Percentiles rank a stretch among this genome's conserved stretches.
phyloP scores from a whole-genome alignment of 2,329 filamentous ascomycete species.

The Pezicula carpinea region DNA sequence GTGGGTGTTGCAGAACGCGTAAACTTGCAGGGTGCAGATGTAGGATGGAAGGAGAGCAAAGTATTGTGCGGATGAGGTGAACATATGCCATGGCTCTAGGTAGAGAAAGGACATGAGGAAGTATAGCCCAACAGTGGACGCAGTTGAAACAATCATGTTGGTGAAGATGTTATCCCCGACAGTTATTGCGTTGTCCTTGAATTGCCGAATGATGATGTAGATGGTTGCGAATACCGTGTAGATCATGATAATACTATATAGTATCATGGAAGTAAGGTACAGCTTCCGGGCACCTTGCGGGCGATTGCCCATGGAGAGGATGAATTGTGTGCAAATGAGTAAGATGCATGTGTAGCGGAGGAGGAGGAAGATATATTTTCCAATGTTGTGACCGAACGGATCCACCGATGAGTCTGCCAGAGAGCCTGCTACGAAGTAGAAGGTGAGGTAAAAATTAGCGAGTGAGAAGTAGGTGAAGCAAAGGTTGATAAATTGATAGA shows the following conservation, averaged over 20 bases:
- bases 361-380: conserved; percentile 78
- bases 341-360: conserved; percentile 82
- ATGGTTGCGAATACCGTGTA: conserved; percentile 89
- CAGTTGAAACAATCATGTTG: conserved; percentile 86
- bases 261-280: conserved; percentile 81
- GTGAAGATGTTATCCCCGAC: conserved; percentile 90
- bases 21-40: conserved; percentile 96
- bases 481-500: conserved; percentile 90
- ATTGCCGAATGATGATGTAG: conserved; percentile 83
- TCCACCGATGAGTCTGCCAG: conserved; percentile 75
- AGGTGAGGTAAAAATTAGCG: conserved; percentile 97
- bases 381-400: conserved; percentile 86
- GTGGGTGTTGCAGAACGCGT: conserved; percentile 98
- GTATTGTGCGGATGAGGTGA: conserved; percentile 87
- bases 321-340: conserved; percentile 91
- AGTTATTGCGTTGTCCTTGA: conserved; percentile 43
- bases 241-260: conserved; percentile 91
- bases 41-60: conserved; percentile 88
- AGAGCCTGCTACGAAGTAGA: conserved; percentile 95
- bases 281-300: conserved; percentile 92
- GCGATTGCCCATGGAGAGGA: conserved; percentile 91
- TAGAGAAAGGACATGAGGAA: conserved; percentile 96
- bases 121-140: conserved; percentile 88
- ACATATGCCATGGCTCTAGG: conserved; percentile 98
- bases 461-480: conserved; percentile 97